phyloP scores from a whole-genome alignment of 768 basidiomycete genomes.

The Imleria badia region DNA sequence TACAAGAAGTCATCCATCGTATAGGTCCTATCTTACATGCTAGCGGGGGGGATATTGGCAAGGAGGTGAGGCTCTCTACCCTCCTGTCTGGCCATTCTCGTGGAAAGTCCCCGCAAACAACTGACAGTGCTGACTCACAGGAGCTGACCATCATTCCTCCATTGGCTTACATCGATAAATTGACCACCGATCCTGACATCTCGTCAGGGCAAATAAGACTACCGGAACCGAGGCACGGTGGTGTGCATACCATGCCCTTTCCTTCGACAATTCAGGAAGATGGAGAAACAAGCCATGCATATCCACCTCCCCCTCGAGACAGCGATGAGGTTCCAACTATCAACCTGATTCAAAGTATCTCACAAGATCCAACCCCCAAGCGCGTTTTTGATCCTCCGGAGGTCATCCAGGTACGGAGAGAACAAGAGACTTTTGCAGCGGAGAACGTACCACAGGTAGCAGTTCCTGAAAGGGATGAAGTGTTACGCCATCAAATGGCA shows the following conservation, averaged over 20 bases:
- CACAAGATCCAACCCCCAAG: conserved; percentile 49
- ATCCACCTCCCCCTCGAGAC: conserved; percentile 3
- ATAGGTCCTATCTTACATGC: too few relatives aligned
- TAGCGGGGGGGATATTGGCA: too few relatives aligned
- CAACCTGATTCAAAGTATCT: conserved; percentile 34
- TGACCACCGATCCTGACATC: neutral
- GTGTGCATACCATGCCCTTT: too few relatives aligned
- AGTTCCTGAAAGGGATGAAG: conserved; percentile 53
- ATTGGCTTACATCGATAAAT: neutral
- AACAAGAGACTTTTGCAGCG: conserved; percentile 39
- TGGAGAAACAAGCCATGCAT: conserved; percentile 2
- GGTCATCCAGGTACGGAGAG: neutral
- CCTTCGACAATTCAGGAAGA: too few relatives aligned
- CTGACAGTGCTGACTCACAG: neutral
- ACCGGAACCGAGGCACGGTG: too few relatives aligned
- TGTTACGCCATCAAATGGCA: conserved; percentile 51
- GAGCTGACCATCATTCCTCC: neutral
- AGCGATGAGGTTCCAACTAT: conserved; percentile 28
- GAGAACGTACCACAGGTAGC: conserved; percentile 62
- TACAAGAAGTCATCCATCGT: neutral
- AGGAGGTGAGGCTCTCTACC: neutral
- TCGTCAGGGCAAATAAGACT: neutral
- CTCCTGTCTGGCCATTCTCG: neutral
- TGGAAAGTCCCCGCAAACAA: neutral
- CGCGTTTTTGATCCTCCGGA: conserved; percentile 49